Evolutionary conservation across 1,284 basidiomycete species (phyloP), one percentile per base, ranked within the genome.

Genomic region (Fomitopsis pinicola): DNA sequence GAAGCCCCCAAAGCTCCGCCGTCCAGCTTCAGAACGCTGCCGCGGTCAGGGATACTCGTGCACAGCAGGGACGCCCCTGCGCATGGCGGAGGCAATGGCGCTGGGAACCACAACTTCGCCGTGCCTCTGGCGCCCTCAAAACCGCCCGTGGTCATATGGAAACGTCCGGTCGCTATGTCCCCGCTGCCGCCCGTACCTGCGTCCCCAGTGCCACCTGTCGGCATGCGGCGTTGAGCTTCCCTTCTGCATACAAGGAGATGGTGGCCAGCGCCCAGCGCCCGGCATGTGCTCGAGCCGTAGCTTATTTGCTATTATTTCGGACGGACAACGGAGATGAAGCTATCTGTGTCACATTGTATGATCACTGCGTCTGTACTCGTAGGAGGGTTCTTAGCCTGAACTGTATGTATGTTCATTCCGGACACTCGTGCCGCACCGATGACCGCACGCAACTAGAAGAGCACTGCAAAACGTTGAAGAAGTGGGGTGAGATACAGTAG

Each of bases 111-210:
- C 12, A 15, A 33, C 33, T 17, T 28, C 44, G 5, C 8, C 15
- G 10, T 9, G 12, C 19, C 44, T 10, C 22, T 56, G 35, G 19
- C n/a, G 5, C 54, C 54, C n/a, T 54, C 52, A 42, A 44, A 44
- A 22, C 59, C 59, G 10, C 54, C 59, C 12, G 45, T 60, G 7
- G 59, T 60, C 12, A 60, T 60, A 28, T 60, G 59, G 59, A 60
- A 60, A 38, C 59, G 59, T 22, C 59, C 59, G 10, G 40, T 60
- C 26, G 59, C 46, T 35, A 44, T 56, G 19, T 50, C 59, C 30
- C 59, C 55, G 35, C 35, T 60, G 8, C 54, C 59, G 30, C 59
- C 59, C 42, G 40, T 60, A 38, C 59, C 59, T 44, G 53, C 59
- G 22, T 56, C 54, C 14, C 59, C 59, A 10, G 33, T 52, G 15